These are phyloP conservation scores for Arctium minus DNA, from an alignment of 129 eudicot species.

Conservation along the genomic window DNA sequence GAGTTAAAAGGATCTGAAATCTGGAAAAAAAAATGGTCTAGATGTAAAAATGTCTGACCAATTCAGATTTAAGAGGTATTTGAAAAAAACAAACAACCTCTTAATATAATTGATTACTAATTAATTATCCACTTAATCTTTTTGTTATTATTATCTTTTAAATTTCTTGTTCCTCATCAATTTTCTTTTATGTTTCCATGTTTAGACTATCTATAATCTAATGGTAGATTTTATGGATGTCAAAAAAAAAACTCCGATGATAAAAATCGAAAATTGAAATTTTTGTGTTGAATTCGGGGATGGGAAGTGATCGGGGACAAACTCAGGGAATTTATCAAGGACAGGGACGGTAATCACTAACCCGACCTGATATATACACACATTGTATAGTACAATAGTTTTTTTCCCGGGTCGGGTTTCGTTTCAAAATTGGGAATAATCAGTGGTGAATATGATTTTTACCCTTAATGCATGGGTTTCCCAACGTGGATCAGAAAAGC, in stretches of 20 bases:
- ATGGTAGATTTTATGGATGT: too few species aligned
- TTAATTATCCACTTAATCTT: not conserved
- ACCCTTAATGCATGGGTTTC: not conserved
- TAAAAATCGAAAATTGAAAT: not conserved
- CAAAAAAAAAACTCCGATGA: not conserved
- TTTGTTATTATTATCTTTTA: not conserved
- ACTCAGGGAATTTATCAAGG: not conserved
- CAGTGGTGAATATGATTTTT: not conserved
- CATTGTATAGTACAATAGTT: too few species aligned
- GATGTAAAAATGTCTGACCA: too few species aligned
- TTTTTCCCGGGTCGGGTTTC: not conserved
- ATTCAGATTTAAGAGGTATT: too few species aligned
- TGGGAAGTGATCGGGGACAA: too few species aligned
- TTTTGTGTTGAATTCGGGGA: not conserved
- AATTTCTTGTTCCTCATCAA: not conserved
- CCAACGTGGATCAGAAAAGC: not conserved
- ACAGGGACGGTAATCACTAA: not conserved
- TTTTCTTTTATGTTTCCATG: not conserved
- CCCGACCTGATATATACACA: not conserved
- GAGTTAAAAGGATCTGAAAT: too few species aligned
- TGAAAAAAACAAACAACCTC: too few species aligned
- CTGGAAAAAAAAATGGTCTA: too few species aligned
- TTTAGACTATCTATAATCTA: too few species aligned
- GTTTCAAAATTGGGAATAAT: too few species aligned
- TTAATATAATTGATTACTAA: too few species aligned